Base-by-base conservation (phyloP, 2,329 filamentous ascomycete species). In the Corynespora cassiicola region DNA sequence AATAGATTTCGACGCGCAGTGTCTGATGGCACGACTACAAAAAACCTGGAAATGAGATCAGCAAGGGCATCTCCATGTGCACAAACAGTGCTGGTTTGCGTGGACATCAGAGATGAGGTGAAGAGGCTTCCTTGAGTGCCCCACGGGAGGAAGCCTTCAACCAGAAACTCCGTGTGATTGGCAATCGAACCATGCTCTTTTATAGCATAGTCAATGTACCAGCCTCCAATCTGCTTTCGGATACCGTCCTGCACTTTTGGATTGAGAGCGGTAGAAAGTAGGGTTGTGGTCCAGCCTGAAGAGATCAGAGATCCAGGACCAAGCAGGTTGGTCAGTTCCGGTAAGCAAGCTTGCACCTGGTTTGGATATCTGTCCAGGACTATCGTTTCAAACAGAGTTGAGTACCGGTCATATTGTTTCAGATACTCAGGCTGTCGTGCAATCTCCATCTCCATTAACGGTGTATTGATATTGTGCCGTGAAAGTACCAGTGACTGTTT, bases 361-460 rank as follows among this genome's bases (percentile, higher is more conserved):
- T 77, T 77, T 26, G 72, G 49, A 43, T 77, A 78, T 16, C 75
- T 66, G 24, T 74, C 71, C 14, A 78, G 63, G 6, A 76, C 67
- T 11, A 77, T 69, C 0, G 69, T 76, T 39, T 77, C 74, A 41
- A 74, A 77, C 1, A 77, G 55, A 4, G 65, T 68, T 26, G 68
- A 70, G 37, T 68, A 77, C 20, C 67, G 66, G 6, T 68, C 63
- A 44, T 75, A 77, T 18, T 71, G 66, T 12, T 43, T 43, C 12
- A 56, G 26, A 30, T 63, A 63, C 3, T 31, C 15, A 6, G 27
- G 19, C 25, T 53, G 43, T 11, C 39, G 37, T 4, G 40, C 42
- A 11, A 61, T 28, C 22, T 46, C 20, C 18, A 64, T 45, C 9
- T 31, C 28, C 51, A 69, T 65, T 0, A 43, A 36, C 6, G 48